Conservation (phyloP, 495 filamentous ascomycete genomes). For the Aspergillus sparsus region DNA sequence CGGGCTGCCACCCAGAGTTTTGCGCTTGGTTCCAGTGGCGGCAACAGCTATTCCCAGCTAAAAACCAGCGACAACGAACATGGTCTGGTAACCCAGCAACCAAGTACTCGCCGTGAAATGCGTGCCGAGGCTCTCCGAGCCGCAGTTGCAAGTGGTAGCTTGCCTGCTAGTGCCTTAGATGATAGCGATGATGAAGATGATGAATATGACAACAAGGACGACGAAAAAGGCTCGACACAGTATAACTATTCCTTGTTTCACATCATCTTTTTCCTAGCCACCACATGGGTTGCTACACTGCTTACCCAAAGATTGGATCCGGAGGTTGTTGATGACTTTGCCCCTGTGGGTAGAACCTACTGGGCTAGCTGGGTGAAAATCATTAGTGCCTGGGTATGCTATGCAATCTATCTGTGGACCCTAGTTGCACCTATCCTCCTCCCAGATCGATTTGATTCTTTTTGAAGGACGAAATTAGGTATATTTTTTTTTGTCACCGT, state of each 20-base stretch:
- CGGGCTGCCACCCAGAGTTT: conserved; percentile 93
- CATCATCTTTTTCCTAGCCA: conserved; percentile 95
- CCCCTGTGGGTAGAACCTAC: conserved; percentile 89
- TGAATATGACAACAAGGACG: conserved; percentile 67
- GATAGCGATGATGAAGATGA: conserved; percentile 71
- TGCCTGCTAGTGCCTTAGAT: conserved; percentile 88
- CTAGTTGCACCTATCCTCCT: conserved; percentile 81
- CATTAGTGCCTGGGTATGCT: conserved; percentile 95
- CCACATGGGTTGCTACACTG: conserved; percentile 91
- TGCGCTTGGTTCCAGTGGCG: conserved; percentile 70
- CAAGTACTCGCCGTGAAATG: conserved; percentile 80
- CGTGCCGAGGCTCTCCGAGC: conserved; percentile 85
- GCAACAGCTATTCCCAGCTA: conserved; percentile 58
- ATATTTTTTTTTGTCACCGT: background rate
- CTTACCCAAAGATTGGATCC: conserved; percentile 81
- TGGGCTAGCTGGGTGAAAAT: conserved; percentile 99
- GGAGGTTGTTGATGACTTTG: conserved; percentile 69
- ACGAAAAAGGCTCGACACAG: conserved; percentile 85
- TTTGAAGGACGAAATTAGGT: background rate
- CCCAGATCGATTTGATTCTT: conserved; percentile 76
- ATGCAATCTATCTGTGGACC: conserved; percentile 91
- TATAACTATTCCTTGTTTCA: conserved; percentile 98
- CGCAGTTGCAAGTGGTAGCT: conserved; percentile 84
- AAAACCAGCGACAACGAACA: conserved; percentile 75
- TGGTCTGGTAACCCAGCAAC: conserved; percentile 87